These are phyloP conservation scores for Nemania diffusa DNA, from an alignment of 2,329 filamentous ascomycete species.

Conservation along the genomic window DNA sequence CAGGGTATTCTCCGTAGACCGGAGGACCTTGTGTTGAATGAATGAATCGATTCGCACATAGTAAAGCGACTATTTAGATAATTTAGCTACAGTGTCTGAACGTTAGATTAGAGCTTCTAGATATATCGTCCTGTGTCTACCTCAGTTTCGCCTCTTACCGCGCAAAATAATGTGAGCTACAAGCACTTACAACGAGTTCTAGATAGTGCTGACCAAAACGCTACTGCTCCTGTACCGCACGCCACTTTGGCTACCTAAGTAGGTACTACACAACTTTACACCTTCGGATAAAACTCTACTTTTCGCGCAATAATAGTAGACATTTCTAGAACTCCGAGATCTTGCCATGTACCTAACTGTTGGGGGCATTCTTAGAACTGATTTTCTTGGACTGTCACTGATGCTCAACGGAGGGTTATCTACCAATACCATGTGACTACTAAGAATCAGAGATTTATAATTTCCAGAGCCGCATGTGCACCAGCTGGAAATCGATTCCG, in stretches of 20 bases:
- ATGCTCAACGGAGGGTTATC: not conserved
- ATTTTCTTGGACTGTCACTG: too few relatives aligned
- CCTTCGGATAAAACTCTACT: constrained; percentile 1
- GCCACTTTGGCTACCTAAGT: not conserved
- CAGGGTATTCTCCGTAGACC: not conserved
- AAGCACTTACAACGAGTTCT: not conserved
- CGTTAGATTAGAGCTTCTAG: not conserved
- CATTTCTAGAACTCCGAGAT: not conserved
- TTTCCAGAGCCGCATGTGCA: not conserved
- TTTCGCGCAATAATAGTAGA: not conserved
- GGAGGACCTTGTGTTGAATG: not conserved
- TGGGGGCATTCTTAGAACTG: too few relatives aligned
- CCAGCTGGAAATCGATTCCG: not conserved
- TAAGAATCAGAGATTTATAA: not conserved
- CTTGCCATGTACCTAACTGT: too few relatives aligned
- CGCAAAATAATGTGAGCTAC: not conserved
- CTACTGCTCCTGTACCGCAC: too few relatives aligned
- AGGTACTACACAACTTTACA: not conserved
- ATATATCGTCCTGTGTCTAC: not conserved
- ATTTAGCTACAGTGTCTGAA: too few relatives aligned
- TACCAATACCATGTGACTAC: not conserved
- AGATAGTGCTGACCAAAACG: too few relatives aligned
- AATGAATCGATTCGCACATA: not conserved
- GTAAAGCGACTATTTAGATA: not conserved
- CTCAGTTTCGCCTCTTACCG: not conserved